Evolutionary conservation across 192 early-diverging fungal species (phyloP), one percentile per base, ranked within the genome.

Genomic region (Coemansia sp.): DNA sequence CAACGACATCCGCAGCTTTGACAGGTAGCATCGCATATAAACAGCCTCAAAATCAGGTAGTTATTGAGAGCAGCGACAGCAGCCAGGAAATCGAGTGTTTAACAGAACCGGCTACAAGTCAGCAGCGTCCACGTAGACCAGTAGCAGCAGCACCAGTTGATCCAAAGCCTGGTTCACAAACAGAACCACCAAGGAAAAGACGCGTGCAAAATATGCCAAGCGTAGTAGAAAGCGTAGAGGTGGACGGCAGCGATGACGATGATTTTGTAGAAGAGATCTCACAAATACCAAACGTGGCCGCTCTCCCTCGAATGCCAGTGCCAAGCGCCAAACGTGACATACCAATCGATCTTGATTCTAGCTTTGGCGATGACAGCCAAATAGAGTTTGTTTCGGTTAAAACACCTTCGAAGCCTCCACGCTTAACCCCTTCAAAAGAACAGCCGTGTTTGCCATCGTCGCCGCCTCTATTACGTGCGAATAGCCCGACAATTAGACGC

Each of bases 401-500:
- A 25, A n/a, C 61, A 23, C 50, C 55, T 27, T n/a, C n/a, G n/a
- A 57, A 45, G n/a, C 52, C 17, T 23, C 23, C 34, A 15, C 48
- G 48, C 2, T 1, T 36, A 23, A 15, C 22, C 29, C 31, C 11
- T 14, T 5, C 45, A 19, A 36, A 34, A 14, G 47, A 15, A 25
- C 31, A 28, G 30, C 30, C 5, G 8, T 67, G 44, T 29, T 23
- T 67, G 60, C 64, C 61, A 48, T 79, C 76, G 2, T 79, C 76
- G 11, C 76, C 71, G 28, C 47, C 62, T 4, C 29, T 79, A 25
- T 61, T 79, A 38, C 66, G 59, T 22, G 50, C 63, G 29, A 68
- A 55, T 53, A 79, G 76, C 57, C 76, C 76, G 11, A 79, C 76
- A 37, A 61, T 79, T 31, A 50, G 44, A 9, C 38, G 67, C 19